These are phyloP conservation scores for Epichloe gansuensis DNA, from an alignment of 2,329 filamentous ascomycete genomes.

Conservation along the genomic window DNA sequence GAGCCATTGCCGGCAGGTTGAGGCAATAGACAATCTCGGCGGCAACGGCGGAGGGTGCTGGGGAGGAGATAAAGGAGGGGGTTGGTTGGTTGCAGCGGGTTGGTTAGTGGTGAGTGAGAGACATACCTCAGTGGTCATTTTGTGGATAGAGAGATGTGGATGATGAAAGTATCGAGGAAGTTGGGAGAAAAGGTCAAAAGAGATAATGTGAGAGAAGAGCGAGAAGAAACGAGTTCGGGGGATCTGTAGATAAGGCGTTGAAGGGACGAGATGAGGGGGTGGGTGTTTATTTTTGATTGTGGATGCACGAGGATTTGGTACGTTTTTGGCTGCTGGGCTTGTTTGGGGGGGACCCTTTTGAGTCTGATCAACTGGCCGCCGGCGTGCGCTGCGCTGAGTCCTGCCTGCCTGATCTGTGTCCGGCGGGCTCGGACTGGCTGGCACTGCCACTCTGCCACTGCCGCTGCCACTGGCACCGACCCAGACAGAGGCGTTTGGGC, in stretches of 20 bases:
- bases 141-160: conserved; percentile 6
- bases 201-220: conserved; percentile 11
- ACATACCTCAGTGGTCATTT: conserved; percentile 24
- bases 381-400: neutral
- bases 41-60: conserved; percentile 2
- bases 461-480: too few relatives aligned
- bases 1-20: neutral
- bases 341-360: neutral
- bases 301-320: conserved; percentile 10
- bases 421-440: neutral
- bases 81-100: neutral
- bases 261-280: conserved; percentile 15
- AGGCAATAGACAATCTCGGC: conserved; percentile 1
- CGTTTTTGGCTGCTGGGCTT: conserved; percentile 4
- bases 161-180: neutral
- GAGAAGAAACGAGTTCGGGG: conserved; percentile 11
- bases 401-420: neutral
- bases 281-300: conserved; percentile 21
- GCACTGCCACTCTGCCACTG: too few relatives aligned
- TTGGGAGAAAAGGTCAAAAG: conserved; percentile 7
- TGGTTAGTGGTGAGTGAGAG: neutral
- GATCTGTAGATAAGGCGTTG: conserved; percentile 11
- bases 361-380: neutral
- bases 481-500: neutral
- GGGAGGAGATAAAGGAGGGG: conserved; percentile 6